Evolutionary conservation across 2,329 filamentous ascomycete species (phyloP).

Genomic region (Beauveria sp.): DNA sequence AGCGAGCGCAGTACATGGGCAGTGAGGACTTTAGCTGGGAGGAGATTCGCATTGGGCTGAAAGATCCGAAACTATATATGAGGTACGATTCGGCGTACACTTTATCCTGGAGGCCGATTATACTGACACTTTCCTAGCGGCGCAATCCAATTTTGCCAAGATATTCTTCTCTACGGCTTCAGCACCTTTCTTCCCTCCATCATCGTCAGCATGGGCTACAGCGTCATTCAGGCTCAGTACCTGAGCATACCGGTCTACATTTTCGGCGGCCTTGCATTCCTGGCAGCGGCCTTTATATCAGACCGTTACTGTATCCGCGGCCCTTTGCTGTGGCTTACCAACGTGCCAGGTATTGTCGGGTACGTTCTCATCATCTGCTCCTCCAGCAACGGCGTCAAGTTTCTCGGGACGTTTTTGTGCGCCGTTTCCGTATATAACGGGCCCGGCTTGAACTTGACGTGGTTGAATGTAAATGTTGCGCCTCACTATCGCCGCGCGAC

Average conservation of each 20-base stretch:
- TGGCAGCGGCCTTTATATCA: constrained; percentile 36
- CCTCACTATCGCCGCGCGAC: constrained; percentile 38
- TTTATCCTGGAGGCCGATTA: not conserved
- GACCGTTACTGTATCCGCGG: constrained; percentile 31
- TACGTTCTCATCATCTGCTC: constrained; percentile 41
- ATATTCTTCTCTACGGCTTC: constrained; percentile 48
- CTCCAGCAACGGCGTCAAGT: constrained; percentile 39
- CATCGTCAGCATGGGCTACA: constrained; percentile 42
- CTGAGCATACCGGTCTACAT: constrained; percentile 51
- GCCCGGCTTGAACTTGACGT: constrained; percentile 39
- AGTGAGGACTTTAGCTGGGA: constrained; percentile 39
- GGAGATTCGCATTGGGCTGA: constrained; percentile 38
- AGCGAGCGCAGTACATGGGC: constrained; percentile 40
- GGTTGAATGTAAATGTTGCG: constrained; percentile 38
- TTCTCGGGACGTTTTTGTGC: constrained; percentile 41
- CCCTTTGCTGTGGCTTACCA: constrained; percentile 48
- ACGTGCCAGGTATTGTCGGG: constrained; percentile 40
- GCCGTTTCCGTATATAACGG: constrained; percentile 39
- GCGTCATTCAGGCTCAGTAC: constrained; percentile 41
- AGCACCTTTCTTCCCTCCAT: constrained; percentile 51
- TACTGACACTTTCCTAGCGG: constrained; percentile 17
- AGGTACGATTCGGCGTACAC: constrained; percentile 22
- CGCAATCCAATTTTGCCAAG: constrained; percentile 42
- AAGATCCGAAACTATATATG: constrained; percentile 44
- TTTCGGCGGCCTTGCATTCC: constrained; percentile 37